Conservation (phyloP, 495 filamentous ascomycete species). For the Oleoguttula mirabilis region DNA sequence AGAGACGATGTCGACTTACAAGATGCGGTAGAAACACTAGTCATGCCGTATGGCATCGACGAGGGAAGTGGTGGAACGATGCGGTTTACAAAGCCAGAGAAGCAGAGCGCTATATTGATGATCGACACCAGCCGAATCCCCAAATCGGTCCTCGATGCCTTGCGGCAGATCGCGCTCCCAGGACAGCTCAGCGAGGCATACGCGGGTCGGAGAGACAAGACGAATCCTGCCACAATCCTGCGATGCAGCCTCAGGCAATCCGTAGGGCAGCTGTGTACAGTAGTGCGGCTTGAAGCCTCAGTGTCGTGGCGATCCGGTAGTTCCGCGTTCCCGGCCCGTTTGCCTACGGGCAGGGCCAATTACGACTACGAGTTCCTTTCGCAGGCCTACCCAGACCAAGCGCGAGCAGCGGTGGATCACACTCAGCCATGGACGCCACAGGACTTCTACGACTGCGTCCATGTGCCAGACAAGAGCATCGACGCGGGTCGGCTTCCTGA, state of each 20-base stretch:
- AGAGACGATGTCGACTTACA: constrained; percentile 13
- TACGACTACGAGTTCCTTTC: constrained; percentile 5
- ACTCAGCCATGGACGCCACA: constrained; percentile 24
- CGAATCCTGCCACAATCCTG: not conserved
- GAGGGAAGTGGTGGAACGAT: not conserved
- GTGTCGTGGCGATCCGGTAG: constrained; percentile 10
- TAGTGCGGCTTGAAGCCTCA: constrained; percentile 10
- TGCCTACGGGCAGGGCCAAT: not conserved
- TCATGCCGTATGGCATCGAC: constrained; percentile 3
- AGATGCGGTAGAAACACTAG: constrained; percentile 1
- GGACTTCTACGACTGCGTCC: constrained; percentile 55
- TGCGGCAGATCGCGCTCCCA: constrained; percentile 3
- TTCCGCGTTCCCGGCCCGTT: constrained; percentile 11
- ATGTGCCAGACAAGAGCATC: constrained; percentile 40
- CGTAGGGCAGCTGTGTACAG: constrained; percentile 7
- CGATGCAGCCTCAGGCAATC: constrained; percentile 10
- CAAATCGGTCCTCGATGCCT: not conserved
- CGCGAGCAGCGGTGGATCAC: constrained; percentile 3
- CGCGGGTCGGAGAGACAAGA: not conserved
- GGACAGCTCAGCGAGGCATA: not conserved
- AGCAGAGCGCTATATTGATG: constrained; percentile 2
- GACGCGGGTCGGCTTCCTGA: constrained; percentile 33
- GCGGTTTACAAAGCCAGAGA: not conserved
- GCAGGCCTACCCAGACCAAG: constrained; percentile 4
- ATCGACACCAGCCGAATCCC: constrained; percentile 3